Conservation (phyloP, 768 basidiomycete genomes). For the Hygrocybe punicea region DNA sequence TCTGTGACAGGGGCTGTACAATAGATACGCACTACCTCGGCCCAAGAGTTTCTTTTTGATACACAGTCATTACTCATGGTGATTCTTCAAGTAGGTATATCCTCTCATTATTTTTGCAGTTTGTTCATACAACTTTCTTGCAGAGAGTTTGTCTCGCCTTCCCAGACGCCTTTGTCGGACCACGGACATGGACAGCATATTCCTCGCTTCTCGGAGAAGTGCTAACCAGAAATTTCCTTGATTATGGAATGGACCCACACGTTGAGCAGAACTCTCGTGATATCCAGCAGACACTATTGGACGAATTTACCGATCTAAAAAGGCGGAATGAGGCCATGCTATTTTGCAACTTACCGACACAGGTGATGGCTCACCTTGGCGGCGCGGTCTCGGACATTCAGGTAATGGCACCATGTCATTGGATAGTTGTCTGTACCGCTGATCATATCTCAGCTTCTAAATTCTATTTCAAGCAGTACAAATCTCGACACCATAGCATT, state of each 20-base stretch:
- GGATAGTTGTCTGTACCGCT: not conserved
- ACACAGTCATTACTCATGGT: constrained; percentile 53
- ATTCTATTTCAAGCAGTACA: constrained; percentile 67
- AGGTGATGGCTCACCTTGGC: constrained; percentile 55
- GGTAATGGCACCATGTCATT: constrained; percentile 26
- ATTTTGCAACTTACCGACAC: constrained; percentile 63
- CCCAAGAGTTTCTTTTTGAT: constrained; percentile 52
- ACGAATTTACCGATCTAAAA: constrained; percentile 66
- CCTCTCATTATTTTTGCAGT: not conserved
- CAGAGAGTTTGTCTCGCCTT: constrained; percentile 69
- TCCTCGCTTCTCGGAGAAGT: constrained; percentile 45
- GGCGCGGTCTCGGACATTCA: constrained; percentile 57
- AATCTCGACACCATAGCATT: constrained; percentile 56
- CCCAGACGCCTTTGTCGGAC: constrained; percentile 73
- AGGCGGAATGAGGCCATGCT: constrained; percentile 78
- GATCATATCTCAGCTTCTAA: constrained; percentile 53
- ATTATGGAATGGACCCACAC: constrained; percentile 29
- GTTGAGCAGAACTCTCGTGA: constrained; percentile 42
- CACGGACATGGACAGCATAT: constrained; percentile 61
- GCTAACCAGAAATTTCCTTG: constrained; percentile 42
- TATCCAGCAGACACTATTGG: constrained; percentile 48
- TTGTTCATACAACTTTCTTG: constrained; percentile 6
- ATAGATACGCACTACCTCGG: constrained; percentile 54
- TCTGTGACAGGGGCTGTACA: not conserved
- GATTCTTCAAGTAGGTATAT: constrained; percentile 55